Percentiles rank a stretch among this genome's conserved stretches.
Conservation (phyloP, 805 yeast genomes). For the Kurtzmaniella fragi region DNA sequence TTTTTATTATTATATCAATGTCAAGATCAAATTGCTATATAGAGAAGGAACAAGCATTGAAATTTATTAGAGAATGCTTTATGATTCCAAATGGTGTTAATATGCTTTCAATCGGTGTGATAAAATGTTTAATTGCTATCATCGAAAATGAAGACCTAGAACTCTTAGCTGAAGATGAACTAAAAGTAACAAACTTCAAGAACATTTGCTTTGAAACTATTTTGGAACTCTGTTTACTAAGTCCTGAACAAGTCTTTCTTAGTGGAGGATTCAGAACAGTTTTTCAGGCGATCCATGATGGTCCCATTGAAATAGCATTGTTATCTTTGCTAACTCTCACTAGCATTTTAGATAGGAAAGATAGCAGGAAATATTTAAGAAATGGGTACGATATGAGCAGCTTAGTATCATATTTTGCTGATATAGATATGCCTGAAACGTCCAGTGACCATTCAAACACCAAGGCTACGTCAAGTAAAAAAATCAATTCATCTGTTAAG, state of each 20-base stretch:
- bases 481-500: constrained; percentile 37
- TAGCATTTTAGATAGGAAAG: constrained; percentile 54
- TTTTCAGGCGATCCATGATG: constrained; percentile 37
- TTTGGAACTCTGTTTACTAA: constrained; percentile 31
- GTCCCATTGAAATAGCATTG: constrained; percentile 15
- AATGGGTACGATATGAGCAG: constrained; percentile 59
- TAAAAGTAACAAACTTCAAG: constrained; percentile 44
- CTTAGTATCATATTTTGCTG: constrained; percentile 69
- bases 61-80: constrained; percentile 58
- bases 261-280: constrained; percentile 50
- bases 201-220: constrained; percentile 40
- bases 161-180: constrained; percentile 7
- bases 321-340: constrained; percentile 32
- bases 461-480: constrained; percentile 9
- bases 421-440: constrained; percentile 12
- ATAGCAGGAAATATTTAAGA: constrained; percentile 47
- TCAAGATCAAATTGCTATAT: constrained; percentile 50
- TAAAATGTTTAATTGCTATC: constrained; percentile 60
- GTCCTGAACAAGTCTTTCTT: constrained; percentile 42
- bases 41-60: constrained; percentile 76
- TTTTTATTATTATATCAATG: constrained; percentile 59
- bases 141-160: constrained; percentile 40
- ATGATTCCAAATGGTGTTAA: constrained; percentile 47
- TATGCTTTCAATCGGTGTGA: constrained; percentile 55
- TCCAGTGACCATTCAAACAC: neutral